phyloP scores from a whole-genome alignment of 2,329 filamentous ascomycete species.

The Fusarium odoratissimum region DNA sequence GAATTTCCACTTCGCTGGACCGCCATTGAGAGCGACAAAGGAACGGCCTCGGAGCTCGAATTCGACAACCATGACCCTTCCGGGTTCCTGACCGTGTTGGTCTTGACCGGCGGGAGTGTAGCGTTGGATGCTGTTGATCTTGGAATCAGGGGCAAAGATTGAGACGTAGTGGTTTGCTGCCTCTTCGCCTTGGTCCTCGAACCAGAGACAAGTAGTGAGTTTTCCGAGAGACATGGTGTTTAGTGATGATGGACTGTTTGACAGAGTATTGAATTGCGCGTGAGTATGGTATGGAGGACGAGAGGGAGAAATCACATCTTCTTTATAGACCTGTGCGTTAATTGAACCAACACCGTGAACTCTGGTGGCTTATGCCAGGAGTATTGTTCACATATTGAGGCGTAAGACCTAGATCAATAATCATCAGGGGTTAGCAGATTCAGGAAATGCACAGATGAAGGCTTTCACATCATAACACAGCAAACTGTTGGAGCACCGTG shows the following conservation, averaged over 20 bases:
- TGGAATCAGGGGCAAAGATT: conserved; percentile 53
- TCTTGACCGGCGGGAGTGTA: conserved; percentile 48
- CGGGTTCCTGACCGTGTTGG: conserved; percentile 47
- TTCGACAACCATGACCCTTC: conserved; percentile 50
- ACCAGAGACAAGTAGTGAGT: conserved; percentile 55
- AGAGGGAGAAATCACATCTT: background rate
- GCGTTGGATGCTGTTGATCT: conserved; percentile 49
- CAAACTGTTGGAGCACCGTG: conserved; percentile 16
- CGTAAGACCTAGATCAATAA: background rate
- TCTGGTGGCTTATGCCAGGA: conserved; percentile 9
- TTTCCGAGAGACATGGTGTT: conserved; percentile 35
- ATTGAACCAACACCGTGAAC: background rate
- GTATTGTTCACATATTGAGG: conserved; percentile 5
- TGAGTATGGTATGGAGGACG: background rate
- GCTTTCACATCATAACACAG: conserved; percentile 7
- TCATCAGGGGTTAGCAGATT: background rate
- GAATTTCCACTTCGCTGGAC: conserved; percentile 53
- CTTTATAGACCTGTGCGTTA: background rate
- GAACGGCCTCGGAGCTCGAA: conserved; percentile 55
- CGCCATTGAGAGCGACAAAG: conserved; percentile 59
- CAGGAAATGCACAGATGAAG: background rate
- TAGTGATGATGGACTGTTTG: background rate
- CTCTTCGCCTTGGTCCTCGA: conserved; percentile 54
- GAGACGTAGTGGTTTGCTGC: conserved; percentile 56
- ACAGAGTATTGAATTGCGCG: background rate